Conservation (phyloP, 129 eudicot genomes). For the Arctium lappa region DNA sequence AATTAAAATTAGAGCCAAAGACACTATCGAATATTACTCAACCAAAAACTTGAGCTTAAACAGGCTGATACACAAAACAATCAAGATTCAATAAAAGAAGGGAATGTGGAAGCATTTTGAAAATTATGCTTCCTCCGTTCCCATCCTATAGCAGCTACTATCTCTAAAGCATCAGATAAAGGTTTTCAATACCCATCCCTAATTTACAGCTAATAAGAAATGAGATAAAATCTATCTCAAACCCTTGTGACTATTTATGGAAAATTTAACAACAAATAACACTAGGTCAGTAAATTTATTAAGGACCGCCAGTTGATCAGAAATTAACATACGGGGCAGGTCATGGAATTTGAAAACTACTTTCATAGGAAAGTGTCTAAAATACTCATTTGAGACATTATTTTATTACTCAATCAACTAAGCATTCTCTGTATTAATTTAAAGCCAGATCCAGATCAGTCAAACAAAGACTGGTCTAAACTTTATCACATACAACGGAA, state of each 20-base stretch:
- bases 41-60: background rate
- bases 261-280: background rate
- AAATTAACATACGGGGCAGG: background rate
- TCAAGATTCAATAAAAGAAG: background rate
- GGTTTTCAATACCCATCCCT: background rate
- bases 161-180: background rate
- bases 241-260: background rate
- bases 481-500: background rate
- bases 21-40: background rate
- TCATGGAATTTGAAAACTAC: background rate
- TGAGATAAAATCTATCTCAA: background rate
- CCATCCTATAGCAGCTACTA: background rate
- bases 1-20: background rate
- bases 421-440: background rate
- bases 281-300: background rate
- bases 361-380: background rate
- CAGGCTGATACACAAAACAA: background rate
- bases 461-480: background rate
- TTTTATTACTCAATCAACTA: conserved; percentile 8
- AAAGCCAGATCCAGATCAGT: conserved; percentile 25
- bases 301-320: background rate
- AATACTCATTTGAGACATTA: background rate
- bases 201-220: background rate
- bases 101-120: background rate
- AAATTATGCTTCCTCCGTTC: background rate